Evolutionary conservation across 2,329 filamentous ascomycete genomes (phyloP).

Genomic region (Pseudodiploospora longispora): DNA sequence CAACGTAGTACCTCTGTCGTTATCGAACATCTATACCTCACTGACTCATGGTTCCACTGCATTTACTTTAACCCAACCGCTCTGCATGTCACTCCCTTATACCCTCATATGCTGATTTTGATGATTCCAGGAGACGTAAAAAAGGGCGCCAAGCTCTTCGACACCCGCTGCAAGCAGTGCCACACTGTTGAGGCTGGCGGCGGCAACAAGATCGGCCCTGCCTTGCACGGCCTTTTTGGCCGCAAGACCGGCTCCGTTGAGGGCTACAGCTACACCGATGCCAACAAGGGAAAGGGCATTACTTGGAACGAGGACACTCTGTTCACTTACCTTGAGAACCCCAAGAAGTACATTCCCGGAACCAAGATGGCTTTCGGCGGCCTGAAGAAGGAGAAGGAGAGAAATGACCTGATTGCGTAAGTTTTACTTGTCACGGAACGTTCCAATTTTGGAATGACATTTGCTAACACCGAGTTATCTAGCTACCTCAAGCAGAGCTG

Average conservation of each 20-base stretch:
- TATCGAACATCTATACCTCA: too few relatives aligned
- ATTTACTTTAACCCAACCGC: too few relatives aligned
- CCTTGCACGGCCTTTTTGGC: conserved; percentile 94
- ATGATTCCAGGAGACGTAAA: conserved; percentile 65
- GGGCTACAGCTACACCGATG: conserved; percentile 96
- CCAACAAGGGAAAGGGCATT: conserved; percentile 97
- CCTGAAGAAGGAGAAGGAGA: conserved; percentile 99
- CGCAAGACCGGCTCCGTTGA: conserved; percentile 87
- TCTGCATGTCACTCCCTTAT: too few relatives aligned
- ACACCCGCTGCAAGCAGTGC: conserved; percentile 97
- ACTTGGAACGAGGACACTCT: conserved; percentile 80
- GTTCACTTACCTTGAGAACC: conserved; percentile 99
- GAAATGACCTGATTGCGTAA: conserved; percentile 97
- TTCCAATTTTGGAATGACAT: background rate
- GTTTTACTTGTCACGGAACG: conserved; percentile 25
- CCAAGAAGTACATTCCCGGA: conserved; percentile 99
- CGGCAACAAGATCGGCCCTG: conserved; percentile 96
- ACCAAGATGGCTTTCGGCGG: conserved; percentile 99
- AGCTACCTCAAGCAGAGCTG: conserved; percentile 64
- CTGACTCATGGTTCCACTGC: too few relatives aligned
- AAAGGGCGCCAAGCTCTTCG: conserved; percentile 99
- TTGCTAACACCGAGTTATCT: conserved; percentile 17
- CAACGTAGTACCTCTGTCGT: too few relatives aligned
- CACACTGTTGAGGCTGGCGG: conserved; percentile 88
- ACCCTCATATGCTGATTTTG: background rate